Conservation (phyloP, 2,329 filamentous ascomycete species). For the Monosporascus sp. region DNA sequence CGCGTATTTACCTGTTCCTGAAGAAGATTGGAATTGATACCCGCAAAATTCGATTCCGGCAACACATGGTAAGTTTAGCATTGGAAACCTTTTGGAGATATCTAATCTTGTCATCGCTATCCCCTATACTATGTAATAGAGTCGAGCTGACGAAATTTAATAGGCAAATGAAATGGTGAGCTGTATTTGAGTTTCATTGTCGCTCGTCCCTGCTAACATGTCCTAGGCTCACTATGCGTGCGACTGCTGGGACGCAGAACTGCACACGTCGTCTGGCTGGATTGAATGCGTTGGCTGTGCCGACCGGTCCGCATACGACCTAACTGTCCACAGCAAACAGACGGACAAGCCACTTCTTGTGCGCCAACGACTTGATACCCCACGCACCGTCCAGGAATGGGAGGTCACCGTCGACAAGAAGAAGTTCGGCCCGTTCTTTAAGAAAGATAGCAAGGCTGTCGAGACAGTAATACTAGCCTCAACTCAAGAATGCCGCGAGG, state of each 20-base stretch:
- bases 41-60: constrained; percentile 87
- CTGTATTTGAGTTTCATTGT: background rate
- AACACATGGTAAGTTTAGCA: constrained; percentile 65
- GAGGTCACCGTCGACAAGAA: constrained; percentile 86
- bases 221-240: constrained; percentile 74
- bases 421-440: constrained; percentile 91
- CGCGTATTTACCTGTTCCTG: constrained; percentile 87
- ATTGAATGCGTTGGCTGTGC: constrained; percentile 97
- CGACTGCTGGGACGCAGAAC: constrained; percentile 97
- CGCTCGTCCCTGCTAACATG: background rate
- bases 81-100: background rate
- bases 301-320: constrained; percentile 89
- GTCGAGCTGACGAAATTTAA: background rate
- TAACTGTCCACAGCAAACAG: constrained; percentile 88
- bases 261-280: constrained; percentile 90
- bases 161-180: constrained; percentile 47
- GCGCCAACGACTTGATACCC: constrained; percentile 72
- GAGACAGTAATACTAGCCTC: constrained; percentile 73
- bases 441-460: constrained; percentile 85
- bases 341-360: constrained; percentile 84
- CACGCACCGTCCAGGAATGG: constrained; percentile 79
- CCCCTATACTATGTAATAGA: background rate
- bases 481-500: constrained; percentile 75
- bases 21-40: constrained; percentile 81
- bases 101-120: background rate